Evolutionary conservation across 1,139 yeast species (phyloP).

Genomic region (Kodamaea alishanica): DNA sequence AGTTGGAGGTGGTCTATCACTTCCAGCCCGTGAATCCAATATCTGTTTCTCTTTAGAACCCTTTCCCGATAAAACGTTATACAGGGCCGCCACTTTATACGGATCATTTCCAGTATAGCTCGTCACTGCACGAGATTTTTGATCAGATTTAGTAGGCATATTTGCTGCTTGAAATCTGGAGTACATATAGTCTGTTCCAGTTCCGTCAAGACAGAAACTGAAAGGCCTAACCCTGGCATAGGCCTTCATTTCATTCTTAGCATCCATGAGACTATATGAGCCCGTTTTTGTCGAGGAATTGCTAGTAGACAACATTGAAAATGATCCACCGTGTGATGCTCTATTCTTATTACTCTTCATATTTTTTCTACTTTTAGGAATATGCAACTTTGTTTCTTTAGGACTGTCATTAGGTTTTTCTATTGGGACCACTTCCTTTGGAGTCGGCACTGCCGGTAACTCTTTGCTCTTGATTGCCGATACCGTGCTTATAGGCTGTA

Average conservation of each 20-base stretch:
- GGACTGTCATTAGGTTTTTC: neutral
- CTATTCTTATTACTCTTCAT: constrained; percentile 10
- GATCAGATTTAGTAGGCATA: no score
- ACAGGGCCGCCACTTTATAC: no score
- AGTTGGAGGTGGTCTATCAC: no score
- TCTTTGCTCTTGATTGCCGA: constrained; percentile 3
- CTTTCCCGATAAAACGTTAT: no score
- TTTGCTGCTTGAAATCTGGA: constrained; percentile 26
- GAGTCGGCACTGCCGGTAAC: constrained; percentile 7
- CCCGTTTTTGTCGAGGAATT: neutral
- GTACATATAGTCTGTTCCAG: constrained; percentile 27
- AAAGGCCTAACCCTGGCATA: constrained; percentile 29
- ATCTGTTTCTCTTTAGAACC: no score
- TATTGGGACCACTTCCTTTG: neutral
- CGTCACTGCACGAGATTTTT: no score
- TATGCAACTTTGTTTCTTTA: constrained; percentile 1
- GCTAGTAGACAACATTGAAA: constrained; percentile 2
- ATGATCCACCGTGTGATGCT: neutral
- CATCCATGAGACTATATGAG: constrained; percentile 6
- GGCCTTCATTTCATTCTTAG: constrained; percentile 18
- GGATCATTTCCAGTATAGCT: no score
- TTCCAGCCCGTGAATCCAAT: no score
- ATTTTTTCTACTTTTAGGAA: constrained; percentile 11
- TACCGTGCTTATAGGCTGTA: neutral
- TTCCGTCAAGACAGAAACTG: constrained; percentile 31